These are phyloP conservation scores for Arabidopsis lyrata DNA, from an alignment of 441 rosid genomes.

Conservation along the genomic window DNA sequence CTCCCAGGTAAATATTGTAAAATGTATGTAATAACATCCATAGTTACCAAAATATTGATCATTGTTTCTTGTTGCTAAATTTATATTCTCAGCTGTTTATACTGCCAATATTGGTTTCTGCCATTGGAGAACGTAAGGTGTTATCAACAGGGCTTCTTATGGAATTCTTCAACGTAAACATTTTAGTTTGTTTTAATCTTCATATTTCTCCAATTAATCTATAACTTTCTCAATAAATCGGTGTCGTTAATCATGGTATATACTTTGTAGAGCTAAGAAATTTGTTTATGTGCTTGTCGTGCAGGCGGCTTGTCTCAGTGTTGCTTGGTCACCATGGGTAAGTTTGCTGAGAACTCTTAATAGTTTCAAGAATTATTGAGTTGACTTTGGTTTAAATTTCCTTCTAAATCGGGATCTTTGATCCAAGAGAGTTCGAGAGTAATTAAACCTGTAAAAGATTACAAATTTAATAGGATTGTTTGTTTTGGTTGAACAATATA, in stretches of 20 bases:
- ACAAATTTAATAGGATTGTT: neutral
- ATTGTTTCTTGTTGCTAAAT: neutral
- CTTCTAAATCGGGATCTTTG: neutral
- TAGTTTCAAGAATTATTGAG: neutral
- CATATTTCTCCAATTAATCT: neutral
- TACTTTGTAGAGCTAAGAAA: neutral
- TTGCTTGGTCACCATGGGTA: conserved; percentile 85
- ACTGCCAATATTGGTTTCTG: conserved; percentile 67
- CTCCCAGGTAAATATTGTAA: conserved; percentile 59
- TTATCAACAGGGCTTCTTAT: conserved; percentile 70
- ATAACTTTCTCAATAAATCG: neutral
- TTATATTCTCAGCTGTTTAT: conserved; percentile 64
- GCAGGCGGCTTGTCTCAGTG: conserved; percentile 51
- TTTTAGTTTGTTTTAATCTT: neutral
- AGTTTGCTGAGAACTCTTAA: conserved; percentile 19
- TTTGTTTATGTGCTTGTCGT: conserved; percentile 1
- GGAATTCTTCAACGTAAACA: conserved; percentile 55
- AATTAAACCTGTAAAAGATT: neutral
- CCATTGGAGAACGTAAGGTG: conserved; percentile 62
- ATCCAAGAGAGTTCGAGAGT: neutral
- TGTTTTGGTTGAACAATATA: conserved; percentile 42
- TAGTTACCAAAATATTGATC: neutral
- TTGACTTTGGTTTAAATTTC: neutral
- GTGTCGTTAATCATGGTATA: neutral
- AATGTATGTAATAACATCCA: neutral